Evolutionary conservation across 768 basidiomycete genomes (phyloP), one percentile per base, ranked within the genome.

Genomic region (Neoboletus brunneissimus): DNA sequence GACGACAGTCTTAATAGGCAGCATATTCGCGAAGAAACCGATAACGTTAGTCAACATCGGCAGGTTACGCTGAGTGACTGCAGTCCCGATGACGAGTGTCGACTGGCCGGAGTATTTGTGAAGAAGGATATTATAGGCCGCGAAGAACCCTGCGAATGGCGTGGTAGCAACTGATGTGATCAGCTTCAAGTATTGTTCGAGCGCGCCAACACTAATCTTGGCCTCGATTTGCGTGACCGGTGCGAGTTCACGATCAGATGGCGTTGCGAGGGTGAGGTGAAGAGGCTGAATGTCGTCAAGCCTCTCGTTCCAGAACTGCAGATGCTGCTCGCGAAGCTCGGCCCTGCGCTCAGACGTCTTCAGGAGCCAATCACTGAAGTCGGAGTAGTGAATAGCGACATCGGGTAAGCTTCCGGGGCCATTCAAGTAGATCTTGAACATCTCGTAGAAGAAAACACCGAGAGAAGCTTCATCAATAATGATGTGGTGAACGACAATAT

Each of bases 51-150:
- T 15, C 32, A 71, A 48, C 56, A 72, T 62, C 5, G 69, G 60
- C 12, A 71, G 54, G 48, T 66, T 71, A 20, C 70, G 64, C 31
- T 71, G 70, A 5, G 67, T 71, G 55, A 69, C 70, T 7, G 69
- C 64, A 38, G 69, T 70, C 12, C 69, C 69, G 15, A 70, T 63
- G 4, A 64, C 59, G 49, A 70, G 69, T 0, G 65, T 65, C 18
- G 61, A 54, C 41, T 71, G 69, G 15, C 63, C 56, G n/a, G 69
- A 71, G 55, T 71, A 71, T 20, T 71, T 71, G 64, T 71, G 65
- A 48, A 70, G 65, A 15, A 70, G 67, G n/a, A 71, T n/a, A 11
- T 70, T 70, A 49, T 70, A 70, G 4, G 63, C 69, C 2, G 69
- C 69, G 32, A 71, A 70, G 58, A 70, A 71, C 15, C 65, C 70